phyloP scores from a whole-genome alignment of 192 early-diverging fungal species.

The Podila minutissima region DNA sequence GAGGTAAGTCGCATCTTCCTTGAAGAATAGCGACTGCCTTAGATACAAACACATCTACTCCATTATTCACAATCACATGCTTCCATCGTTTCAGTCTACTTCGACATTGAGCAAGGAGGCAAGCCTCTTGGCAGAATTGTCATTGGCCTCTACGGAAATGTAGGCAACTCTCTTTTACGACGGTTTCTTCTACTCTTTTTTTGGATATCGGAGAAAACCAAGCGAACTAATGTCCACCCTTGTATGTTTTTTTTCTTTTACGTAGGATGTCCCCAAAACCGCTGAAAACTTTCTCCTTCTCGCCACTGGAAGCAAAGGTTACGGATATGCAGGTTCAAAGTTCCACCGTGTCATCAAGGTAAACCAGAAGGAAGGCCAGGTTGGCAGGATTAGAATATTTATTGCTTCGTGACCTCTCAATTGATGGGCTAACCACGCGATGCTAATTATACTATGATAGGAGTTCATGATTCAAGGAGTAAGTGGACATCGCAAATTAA shows the following conservation, averaged over 20 bases:
- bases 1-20: constrained; percentile 46
- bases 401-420: background rate
- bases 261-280: constrained; percentile 69
- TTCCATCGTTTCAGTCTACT: constrained; percentile 67
- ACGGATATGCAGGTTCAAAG: constrained; percentile 41
- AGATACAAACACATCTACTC: no score
- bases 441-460: constrained; percentile 17
- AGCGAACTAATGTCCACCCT: constrained; percentile 38
- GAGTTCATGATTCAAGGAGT: constrained; percentile 62
- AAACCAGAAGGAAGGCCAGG: background rate
- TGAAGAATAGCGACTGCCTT: no score
- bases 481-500: constrained; percentile 3
- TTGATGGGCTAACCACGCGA: background rate
- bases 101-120: constrained; percentile 88
- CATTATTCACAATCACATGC: background rate
- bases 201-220: constrained; percentile 61
- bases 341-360: constrained; percentile 79
- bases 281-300: constrained; percentile 94
- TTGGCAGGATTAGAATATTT: background rate
- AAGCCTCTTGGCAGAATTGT: constrained; percentile 73
- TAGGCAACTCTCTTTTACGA: constrained; percentile 41
- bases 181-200: constrained; percentile 39
- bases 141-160: constrained; percentile 79
- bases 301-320: constrained; percentile 76
- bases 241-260: background rate